Conservation (phyloP, 192 early-diverging fungal genomes). For the Irineochytrium annulatum region DNA sequence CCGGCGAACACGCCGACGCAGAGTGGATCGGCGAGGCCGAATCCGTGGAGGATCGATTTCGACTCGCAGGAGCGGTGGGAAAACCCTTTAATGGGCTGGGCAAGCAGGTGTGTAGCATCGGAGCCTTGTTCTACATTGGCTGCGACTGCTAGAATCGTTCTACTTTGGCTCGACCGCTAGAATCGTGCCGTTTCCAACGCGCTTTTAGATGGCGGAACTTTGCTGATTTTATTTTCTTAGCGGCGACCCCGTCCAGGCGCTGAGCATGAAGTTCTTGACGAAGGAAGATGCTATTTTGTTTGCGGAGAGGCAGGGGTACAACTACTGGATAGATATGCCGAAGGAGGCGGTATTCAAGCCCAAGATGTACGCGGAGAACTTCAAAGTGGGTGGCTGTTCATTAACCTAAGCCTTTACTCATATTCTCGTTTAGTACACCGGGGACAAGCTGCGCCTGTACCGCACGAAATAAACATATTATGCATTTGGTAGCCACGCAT, state of each 20-base stretch:
- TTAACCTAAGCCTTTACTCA: too few species aligned
- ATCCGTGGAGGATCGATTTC: slow-evolving; percentile 88
- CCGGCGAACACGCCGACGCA: slow-evolving; percentile 84
- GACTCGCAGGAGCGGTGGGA: slow-evolving; percentile 86
- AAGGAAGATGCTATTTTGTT: slow-evolving; percentile 90
- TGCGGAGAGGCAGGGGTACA: slow-evolving; percentile 95
- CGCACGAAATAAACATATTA: too few species aligned
- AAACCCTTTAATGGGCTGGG: slow-evolving; percentile 94
- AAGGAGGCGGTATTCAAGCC: slow-evolving; percentile 70
- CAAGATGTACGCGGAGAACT: slow-evolving; percentile 91
- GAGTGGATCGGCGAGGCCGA: slow-evolving; percentile 70
- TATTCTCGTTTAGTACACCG: too few species aligned
- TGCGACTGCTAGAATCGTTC: neutral
- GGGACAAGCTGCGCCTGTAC: too few species aligned
- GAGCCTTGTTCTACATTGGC: slow-evolving; percentile 1
- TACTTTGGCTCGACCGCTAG: neutral
- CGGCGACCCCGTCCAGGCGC: slow-evolving; percentile 77
- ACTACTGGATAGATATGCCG: slow-evolving; percentile 89
- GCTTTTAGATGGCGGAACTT: neutral
- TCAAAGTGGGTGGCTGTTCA: too few species aligned
- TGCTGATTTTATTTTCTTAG: slow-evolving; percentile 46
- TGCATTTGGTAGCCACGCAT: too few species aligned
- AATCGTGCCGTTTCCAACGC: neutral
- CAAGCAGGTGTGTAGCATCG: slow-evolving; percentile 54
- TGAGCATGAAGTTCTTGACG: slow-evolving; percentile 73